Evolutionary conservation across 768 basidiomycete species (phyloP).

Genomic region (Scleroderma bovista): DNA sequence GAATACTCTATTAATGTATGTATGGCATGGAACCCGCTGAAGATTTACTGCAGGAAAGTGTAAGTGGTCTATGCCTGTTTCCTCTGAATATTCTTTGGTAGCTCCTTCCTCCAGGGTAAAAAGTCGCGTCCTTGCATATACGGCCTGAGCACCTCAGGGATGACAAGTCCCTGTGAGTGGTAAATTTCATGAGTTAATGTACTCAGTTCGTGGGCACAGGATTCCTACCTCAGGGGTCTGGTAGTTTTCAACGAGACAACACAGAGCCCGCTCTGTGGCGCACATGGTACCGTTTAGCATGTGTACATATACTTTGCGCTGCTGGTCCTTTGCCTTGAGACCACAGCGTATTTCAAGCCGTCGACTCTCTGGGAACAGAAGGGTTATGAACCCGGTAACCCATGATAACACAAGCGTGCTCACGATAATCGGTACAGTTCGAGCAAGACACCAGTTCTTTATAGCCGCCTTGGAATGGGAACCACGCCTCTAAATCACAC

Average conservation of each 20-base stretch:
- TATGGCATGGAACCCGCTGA: neutral
- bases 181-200: neutral
- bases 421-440: slow-evolving; percentile 99
- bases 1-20: neutral
- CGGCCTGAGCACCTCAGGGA: slow-evolving; percentile 86
- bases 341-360: slow-evolving; percentile 92
- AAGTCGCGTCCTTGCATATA: slow-evolving; percentile 97
- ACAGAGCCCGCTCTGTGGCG: slow-evolving; percentile 93
- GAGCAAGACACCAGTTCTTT: slow-evolving; percentile 98
- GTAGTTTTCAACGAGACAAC: slow-evolving; percentile 98
- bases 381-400: too few species aligned
- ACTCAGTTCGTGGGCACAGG: neutral
- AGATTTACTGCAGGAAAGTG: neutral
- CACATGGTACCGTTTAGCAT: slow-evolving; percentile 99
- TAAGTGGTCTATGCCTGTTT: slow-evolving; percentile 46
- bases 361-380: slow-evolving; percentile 63
- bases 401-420: slow-evolving; percentile 29
- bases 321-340: slow-evolving; percentile 83
- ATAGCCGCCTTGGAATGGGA: slow-evolving; percentile 94
- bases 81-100: slow-evolving; percentile 74
- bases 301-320: slow-evolving; percentile 92
- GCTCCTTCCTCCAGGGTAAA: slow-evolving; percentile 74
- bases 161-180: slow-evolving; percentile 67
- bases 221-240: slow-evolving; percentile 84
- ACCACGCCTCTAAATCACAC: slow-evolving; percentile 98